These are phyloP conservation scores for Metschnikowia koreensis DNA, from an alignment of 805 yeast species.

Conservation along the genomic window DNA sequence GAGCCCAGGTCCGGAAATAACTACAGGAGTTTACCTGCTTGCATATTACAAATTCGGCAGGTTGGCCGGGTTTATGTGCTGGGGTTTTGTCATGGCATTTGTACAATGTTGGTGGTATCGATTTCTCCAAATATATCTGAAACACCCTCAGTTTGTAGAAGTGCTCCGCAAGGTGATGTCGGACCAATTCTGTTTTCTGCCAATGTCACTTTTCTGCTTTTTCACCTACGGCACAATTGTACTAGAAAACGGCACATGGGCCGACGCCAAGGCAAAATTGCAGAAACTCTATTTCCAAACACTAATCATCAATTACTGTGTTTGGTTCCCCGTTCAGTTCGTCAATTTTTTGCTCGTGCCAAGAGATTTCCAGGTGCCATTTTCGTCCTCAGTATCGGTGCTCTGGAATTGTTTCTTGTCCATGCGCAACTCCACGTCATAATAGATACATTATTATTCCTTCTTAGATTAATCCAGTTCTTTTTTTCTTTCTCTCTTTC, in stretches of 20 bases:
- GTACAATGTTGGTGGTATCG: constrained; percentile 88
- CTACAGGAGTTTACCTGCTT: constrained; percentile 13
- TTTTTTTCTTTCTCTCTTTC: not conserved
- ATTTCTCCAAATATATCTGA: constrained; percentile 76
- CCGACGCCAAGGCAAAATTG: constrained; percentile 63
- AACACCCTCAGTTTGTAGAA: constrained; percentile 79
- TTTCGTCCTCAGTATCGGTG: constrained; percentile 81
- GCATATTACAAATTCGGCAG: constrained; percentile 62
- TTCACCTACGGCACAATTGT: constrained; percentile 82
- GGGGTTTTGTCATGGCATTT: constrained; percentile 86
- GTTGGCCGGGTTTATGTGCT: constrained; percentile 72
- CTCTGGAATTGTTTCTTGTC: constrained; percentile 94
- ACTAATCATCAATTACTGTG: constrained; percentile 60
- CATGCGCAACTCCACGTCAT: constrained; percentile 52
- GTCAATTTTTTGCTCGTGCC: constrained; percentile 72
- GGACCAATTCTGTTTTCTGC: constrained; percentile 89
- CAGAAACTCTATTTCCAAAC: constrained; percentile 66
- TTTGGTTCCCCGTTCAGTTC: constrained; percentile 85
- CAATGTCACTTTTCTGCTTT: constrained; percentile 75
- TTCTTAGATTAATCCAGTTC: not conserved
- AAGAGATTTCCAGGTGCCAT: constrained; percentile 79
- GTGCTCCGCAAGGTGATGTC: constrained; percentile 84
- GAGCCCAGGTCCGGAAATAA: constrained; percentile 1
- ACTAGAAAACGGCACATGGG: constrained; percentile 69
- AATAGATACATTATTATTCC: not conserved